Conservation (phyloP, 2,329 filamentous ascomycete species). For the Lasiodiplodia gonubiensis region DNA sequence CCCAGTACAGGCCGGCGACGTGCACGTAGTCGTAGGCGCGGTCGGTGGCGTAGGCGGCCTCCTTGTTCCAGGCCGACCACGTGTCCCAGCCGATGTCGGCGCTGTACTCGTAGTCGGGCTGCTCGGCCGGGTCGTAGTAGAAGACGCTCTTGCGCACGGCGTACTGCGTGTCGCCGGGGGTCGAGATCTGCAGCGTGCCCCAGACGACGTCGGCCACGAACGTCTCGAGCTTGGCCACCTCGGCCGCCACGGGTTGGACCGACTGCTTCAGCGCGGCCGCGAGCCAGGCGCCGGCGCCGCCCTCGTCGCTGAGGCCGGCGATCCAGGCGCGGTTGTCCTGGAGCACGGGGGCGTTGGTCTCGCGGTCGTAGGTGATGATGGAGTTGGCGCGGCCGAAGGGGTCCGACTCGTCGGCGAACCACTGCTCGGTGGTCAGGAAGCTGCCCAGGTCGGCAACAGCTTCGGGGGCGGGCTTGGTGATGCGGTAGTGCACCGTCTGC, state of each 20-base stretch:
- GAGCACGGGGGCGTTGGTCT: slow-evolving; percentile 44
- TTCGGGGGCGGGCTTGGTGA: slow-evolving; percentile 56
- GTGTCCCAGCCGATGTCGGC: slow-evolving; percentile 54
- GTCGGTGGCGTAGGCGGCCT: slow-evolving; percentile 53
- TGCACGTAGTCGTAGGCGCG: slow-evolving; percentile 67
- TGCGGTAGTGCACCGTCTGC: slow-evolving; percentile 63
- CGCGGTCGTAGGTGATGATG: slow-evolving; percentile 61
- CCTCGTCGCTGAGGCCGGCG: slow-evolving; percentile 65
- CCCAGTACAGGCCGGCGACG: slow-evolving; percentile 62
- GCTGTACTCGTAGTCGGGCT: slow-evolving; percentile 53
- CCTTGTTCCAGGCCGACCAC: slow-evolving; percentile 60
- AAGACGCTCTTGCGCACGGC: slow-evolving; percentile 63
- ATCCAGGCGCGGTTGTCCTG: slow-evolving; percentile 62
- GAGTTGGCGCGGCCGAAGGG: slow-evolving; percentile 62
- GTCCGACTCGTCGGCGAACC: slow-evolving; percentile 58
- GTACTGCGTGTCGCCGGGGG: slow-evolving; percentile 43
- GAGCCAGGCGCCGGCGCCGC: slow-evolving; percentile 62
- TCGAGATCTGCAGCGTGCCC: slow-evolving; percentile 53
- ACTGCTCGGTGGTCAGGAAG: slow-evolving; percentile 62
- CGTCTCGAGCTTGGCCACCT: slow-evolving; percentile 60
- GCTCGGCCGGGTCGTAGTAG: slow-evolving; percentile 58
- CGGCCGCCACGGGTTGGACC: slow-evolving; percentile 55
- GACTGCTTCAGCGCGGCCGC: slow-evolving; percentile 62
- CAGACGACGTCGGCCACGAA: slow-evolving; percentile 61
- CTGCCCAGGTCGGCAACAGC: slow-evolving; percentile 55